These are phyloP conservation scores for Verticillium zaregamsianum DNA, from an alignment of 2,329 filamentous ascomycete genomes.

Conservation along the genomic window DNA sequence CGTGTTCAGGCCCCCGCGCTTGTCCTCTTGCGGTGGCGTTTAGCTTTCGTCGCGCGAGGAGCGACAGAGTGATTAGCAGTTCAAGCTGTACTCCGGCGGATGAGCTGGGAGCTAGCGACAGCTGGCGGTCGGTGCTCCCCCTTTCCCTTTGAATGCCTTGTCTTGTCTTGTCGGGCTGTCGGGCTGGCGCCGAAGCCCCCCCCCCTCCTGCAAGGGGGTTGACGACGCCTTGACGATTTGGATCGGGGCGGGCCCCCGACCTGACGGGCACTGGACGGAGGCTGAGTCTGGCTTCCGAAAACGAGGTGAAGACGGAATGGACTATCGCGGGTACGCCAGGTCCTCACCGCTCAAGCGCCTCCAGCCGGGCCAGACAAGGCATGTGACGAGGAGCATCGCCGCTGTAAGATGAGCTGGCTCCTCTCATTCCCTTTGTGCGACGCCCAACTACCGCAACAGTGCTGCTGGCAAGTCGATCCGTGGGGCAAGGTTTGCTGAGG, in stretches of 20 bases:
- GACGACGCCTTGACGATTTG: too few relatives aligned
- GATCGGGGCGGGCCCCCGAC: too few relatives aligned
- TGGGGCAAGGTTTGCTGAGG: neutral
- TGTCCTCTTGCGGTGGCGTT: neutral
- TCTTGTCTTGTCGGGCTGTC: neutral
- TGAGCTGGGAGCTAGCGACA: neutral
- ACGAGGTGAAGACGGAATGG: too few relatives aligned
- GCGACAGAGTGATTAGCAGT: neutral
- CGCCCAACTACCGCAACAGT: neutral
- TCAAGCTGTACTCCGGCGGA: neutral
- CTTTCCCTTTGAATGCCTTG: neutral
- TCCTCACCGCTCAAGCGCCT: neutral
- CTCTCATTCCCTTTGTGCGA: neutral
- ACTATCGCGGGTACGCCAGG: too few relatives aligned
- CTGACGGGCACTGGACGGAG: too few relatives aligned
- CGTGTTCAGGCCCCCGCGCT: neutral
- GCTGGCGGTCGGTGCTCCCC: neutral
- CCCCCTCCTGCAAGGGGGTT: too few relatives aligned
- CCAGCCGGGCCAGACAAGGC: neutral
- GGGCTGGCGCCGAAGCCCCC: neutral
- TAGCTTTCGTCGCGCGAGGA: neutral
- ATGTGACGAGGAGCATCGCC: neutral
- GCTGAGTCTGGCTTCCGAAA: too few relatives aligned
- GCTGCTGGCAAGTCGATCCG: neutral
- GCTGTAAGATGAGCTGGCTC: neutral